Evolutionary conservation across 163 green algal species (phyloP).

Genomic region (Trebouxiophyceae sp.): DNA sequence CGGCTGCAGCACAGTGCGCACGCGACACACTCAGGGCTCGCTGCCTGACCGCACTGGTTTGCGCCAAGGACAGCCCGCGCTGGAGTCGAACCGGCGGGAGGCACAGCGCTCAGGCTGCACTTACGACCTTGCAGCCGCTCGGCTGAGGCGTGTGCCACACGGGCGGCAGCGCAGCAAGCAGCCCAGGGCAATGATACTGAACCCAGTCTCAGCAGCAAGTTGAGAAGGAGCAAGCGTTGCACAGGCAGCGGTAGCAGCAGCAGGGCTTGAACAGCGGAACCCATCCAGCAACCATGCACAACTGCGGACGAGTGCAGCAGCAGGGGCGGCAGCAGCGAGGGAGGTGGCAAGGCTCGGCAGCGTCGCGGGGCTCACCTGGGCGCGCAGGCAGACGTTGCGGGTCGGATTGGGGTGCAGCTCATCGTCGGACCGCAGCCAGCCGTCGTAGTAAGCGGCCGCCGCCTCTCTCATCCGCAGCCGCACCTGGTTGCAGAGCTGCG

Average conservation of each 20-base stretch:
- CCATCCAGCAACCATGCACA: not conserved
- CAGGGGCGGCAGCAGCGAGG: not conserved
- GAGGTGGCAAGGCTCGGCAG: not conserved
- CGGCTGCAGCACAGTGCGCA: constrained; percentile 2
- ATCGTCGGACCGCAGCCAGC: constrained; percentile 59
- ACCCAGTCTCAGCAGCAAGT: not conserved
- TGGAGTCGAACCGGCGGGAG: not conserved
- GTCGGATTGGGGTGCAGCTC: constrained; percentile 43
- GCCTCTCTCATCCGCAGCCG: constrained; percentile 18
- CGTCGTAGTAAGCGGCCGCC: constrained; percentile 60
- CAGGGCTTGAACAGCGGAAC: too few species aligned
- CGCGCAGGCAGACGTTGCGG: constrained; percentile 55
- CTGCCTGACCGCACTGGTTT: not conserved
- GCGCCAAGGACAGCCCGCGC: not conserved
- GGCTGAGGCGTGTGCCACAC: too few species aligned
- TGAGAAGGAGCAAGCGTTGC: not conserved
- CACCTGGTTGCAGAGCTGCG: constrained; percentile 72
- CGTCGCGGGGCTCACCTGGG: constrained; percentile 1
- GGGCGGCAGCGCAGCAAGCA: too few species aligned
- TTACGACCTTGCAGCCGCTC: too few species aligned
- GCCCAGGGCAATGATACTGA: too few species aligned
- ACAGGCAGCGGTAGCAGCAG: too few species aligned
- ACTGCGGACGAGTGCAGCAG: not conserved
- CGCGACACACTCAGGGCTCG: constrained; percentile 8
- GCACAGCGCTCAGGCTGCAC: not conserved